These are phyloP conservation scores for Chaetomiaceae sp. DNA, from an alignment of 2,329 filamentous ascomycete genomes.

Conservation along the genomic window DNA sequence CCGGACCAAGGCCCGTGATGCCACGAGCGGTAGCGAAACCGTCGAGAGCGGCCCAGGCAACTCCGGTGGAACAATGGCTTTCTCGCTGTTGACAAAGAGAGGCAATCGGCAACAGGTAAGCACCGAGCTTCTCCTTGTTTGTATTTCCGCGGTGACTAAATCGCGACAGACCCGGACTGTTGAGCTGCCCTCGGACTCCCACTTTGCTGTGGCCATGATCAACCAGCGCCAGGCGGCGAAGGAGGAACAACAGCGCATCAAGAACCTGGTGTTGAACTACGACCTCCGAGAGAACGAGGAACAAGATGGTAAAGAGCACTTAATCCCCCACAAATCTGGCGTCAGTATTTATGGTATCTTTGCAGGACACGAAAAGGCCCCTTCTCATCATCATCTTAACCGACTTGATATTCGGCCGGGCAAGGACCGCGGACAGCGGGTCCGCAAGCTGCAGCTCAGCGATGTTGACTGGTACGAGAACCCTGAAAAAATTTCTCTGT, in stretches of 20 bases:
- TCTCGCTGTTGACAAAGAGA: slow-evolving; percentile 90
- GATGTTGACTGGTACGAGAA: slow-evolving; percentile 88
- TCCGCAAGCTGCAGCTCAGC: slow-evolving; percentile 86
- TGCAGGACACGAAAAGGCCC: slow-evolving; percentile 47
- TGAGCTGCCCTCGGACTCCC: slow-evolving; percentile 84
- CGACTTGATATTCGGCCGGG: slow-evolving; percentile 49
- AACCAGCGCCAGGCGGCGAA: slow-evolving; percentile 90
- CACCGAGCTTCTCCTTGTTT: slow-evolving; percentile 4
- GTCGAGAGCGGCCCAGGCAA: slow-evolving; percentile 27
- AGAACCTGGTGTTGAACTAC: slow-evolving; percentile 93
- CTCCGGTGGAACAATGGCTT: slow-evolving; percentile 73
- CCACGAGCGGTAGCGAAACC: slow-evolving; percentile 36
- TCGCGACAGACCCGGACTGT: slow-evolving; percentile 76
- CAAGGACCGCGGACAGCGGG: slow-evolving; percentile 70
- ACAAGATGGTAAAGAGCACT: slow-evolving; percentile 62
- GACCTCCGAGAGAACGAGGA: slow-evolving; percentile 84
- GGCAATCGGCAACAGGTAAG: slow-evolving; percentile 89
- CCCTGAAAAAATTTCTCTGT: slow-evolving; percentile 4
- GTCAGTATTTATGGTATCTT: slow-evolving; percentile 47
- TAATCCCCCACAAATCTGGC: slow-evolving; percentile 41
- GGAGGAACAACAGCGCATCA: slow-evolving; percentile 97
- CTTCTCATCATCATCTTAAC: slow-evolving; percentile 49
- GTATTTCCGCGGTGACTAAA: slow-evolving; percentile 6
- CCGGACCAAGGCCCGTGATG: slow-evolving; percentile 64
- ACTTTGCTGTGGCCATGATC: slow-evolving; percentile 93